Conservation (phyloP, 768 basidiomycete genomes). For the Tricholoma flavovirens region DNA sequence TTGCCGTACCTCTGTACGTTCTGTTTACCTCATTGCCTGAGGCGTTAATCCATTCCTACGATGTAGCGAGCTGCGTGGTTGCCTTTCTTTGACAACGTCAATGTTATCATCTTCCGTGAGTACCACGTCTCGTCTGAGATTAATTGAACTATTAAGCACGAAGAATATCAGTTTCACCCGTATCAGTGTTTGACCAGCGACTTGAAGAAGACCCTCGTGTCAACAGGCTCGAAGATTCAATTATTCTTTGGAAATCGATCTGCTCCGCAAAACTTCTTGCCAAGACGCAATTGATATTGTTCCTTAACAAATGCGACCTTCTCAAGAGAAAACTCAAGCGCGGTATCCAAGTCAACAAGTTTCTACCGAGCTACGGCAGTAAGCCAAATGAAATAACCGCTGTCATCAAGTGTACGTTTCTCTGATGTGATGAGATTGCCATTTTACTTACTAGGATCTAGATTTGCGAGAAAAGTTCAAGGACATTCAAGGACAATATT, state of each 20-base stretch:
- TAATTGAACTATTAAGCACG: not conserved
- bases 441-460: conserved; percentile 17
- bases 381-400: conserved; percentile 60
- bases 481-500: conserved; percentile 53
- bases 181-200: conserved; percentile 75
- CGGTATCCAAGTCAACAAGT: conserved; percentile 51
- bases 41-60: conserved; percentile 8
- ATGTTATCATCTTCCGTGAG: conserved; percentile 69
- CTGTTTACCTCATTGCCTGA: not conserved
- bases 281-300: conserved; percentile 54
- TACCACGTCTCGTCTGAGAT: conserved; percentile 5
- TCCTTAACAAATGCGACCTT: conserved; percentile 67
- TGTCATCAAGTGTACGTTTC: conserved; percentile 58
- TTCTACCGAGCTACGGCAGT: conserved; percentile 62
- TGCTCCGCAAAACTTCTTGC: conserved; percentile 61
- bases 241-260: conserved; percentile 65
- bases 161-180: conserved; percentile 50
- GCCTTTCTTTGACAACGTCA: conserved; percentile 73
- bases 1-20: conserved; percentile 56
- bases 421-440: not conserved
- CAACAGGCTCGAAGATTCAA: conserved; percentile 71
- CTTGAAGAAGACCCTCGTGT: conserved; percentile 64
- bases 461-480: conserved; percentile 68
- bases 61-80: conserved; percentile 70
- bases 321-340: conserved; percentile 57